phyloP scores from a whole-genome alignment of 2,329 filamentous ascomycete genomes.

The Fonsecaea nubica region DNA sequence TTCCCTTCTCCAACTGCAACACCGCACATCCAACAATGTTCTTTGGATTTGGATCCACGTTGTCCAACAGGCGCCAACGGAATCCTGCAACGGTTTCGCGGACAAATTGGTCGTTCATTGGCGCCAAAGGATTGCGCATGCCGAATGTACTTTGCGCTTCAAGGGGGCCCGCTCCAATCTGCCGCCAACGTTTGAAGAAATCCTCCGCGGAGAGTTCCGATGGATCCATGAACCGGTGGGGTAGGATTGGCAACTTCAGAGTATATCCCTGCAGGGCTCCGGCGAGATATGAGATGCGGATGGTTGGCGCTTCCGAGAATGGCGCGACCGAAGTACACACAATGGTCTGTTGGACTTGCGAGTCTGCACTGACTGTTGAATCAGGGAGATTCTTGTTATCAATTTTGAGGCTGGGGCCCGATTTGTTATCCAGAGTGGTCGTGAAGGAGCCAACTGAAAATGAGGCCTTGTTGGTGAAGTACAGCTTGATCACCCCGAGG shows the following conservation, averaged over 20 bases:
- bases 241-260: constrained; percentile 82
- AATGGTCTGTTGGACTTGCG: constrained; percentile 89
- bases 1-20: constrained; percentile 78
- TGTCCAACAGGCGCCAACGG: constrained; percentile 82
- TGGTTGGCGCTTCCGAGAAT: constrained; percentile 84
- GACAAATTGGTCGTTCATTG: constrained; percentile 74
- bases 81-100: constrained; percentile 75
- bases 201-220: constrained; percentile 86
- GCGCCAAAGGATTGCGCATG: constrained; percentile 59
- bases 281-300: constrained; percentile 91
- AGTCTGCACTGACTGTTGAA: constrained; percentile 73
- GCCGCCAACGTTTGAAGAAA: constrained; percentile 99
- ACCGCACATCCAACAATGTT: constrained; percentile 90
- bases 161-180: constrained; percentile 86
- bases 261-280: constrained; percentile 92
- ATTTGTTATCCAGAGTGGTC: constrained; percentile 81
- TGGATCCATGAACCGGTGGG: constrained; percentile 97
- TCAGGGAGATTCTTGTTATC: constrained; percentile 91
- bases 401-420: constrained; percentile 73
- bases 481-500: constrained; percentile 92
- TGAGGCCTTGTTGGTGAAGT: constrained; percentile 93
- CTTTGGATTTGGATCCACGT: constrained; percentile 88
- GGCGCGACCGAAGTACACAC: constrained; percentile 88
- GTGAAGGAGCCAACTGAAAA: constrained; percentile 88
- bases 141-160: constrained; percentile 88